Base-by-base conservation (phyloP, 768 basidiomycete genomes). In the Ephemerocybe angulata region DNA sequence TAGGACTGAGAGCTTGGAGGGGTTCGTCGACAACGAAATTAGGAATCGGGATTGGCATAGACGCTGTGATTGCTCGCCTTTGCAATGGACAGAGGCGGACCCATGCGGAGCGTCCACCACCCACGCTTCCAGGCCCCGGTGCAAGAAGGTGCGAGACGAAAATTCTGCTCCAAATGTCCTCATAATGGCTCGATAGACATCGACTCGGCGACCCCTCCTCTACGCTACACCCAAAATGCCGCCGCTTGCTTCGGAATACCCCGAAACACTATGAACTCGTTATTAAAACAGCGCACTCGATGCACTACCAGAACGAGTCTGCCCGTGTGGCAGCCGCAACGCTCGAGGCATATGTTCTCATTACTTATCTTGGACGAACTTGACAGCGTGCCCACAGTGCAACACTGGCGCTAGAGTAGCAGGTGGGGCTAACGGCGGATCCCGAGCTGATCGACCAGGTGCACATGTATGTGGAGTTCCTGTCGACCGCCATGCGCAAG, bases 51-150 rank as follows among this genome's bases (percentile, higher is more conserved):
- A 74, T 91, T 17, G 83, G 85, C 47, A 79, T 82, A 59, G 84
- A 87, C 43, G 81, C 82, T 22, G 77, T 87, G 10, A 72, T 93
- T 29, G 88, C 88, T 2, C 93, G 89, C 68, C 76, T 91, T 28
- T 83, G 90, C 4, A 90, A 93, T 65, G 90, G 90, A 3, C 78
- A 83, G 40, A 81, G 91, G 50, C 70, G 93, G 21, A 82, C 81
- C 19, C 85, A 76, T 50, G 79, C 81, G 56, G 92, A 90, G 64
- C n/a, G 76, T 70, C 15, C 72, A 84, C 17, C 79, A 84, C 40
- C 75, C 88, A 2, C 76, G 77, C 15, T 62, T 88, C 22, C 86
- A 90, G 59, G 83, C 85, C 17, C 76, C 81, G 17, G 80, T 88
- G 57, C 87, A 90, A 71, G 86, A 90, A 87, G 54, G 52, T 74